These are phyloP conservation scores for Botrytis deweyae DNA, from an alignment of 2,329 filamentous ascomycete species.

Conservation along the genomic window DNA sequence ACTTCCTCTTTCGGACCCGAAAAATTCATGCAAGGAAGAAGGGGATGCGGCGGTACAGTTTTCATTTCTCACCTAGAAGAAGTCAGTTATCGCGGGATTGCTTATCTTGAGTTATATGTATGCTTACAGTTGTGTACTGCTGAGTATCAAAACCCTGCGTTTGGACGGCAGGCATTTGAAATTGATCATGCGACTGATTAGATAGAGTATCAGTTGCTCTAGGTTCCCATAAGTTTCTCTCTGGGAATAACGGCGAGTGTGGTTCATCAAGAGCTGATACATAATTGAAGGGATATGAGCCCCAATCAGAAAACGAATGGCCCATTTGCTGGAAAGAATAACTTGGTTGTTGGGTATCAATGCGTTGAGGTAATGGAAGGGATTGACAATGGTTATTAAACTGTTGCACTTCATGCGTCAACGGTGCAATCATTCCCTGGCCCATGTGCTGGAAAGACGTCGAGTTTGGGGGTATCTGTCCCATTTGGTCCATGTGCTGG, in stretches of 20 bases:
- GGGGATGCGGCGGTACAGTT: too few species aligned
- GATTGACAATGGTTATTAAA: background rate
- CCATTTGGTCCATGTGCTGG: background rate
- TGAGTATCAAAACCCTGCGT: background rate
- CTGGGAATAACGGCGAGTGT: background rate
- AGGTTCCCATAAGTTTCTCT: slow-evolving; percentile 1
- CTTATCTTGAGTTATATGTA: background rate
- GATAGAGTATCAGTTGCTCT: too few species aligned
- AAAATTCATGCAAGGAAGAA: too few species aligned
- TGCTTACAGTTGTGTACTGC: background rate
- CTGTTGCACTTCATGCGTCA: background rate
- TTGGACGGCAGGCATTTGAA: too few species aligned
- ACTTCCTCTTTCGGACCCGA: background rate
- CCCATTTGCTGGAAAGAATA: background rate
- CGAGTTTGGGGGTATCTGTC: too few species aligned
- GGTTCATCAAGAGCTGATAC: background rate
- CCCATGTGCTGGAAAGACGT: too few species aligned
- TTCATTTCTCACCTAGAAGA: background rate
- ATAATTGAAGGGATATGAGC: background rate
- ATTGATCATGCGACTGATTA: background rate
- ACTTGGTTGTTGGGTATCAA: background rate
- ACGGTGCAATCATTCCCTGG: background rate
- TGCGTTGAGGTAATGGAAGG: too few species aligned
- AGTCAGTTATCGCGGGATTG: background rate
- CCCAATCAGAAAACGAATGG: background rate